Evolutionary conservation across 345 rosid species (phyloP).

Genomic region (Sonneratia alba): DNA sequence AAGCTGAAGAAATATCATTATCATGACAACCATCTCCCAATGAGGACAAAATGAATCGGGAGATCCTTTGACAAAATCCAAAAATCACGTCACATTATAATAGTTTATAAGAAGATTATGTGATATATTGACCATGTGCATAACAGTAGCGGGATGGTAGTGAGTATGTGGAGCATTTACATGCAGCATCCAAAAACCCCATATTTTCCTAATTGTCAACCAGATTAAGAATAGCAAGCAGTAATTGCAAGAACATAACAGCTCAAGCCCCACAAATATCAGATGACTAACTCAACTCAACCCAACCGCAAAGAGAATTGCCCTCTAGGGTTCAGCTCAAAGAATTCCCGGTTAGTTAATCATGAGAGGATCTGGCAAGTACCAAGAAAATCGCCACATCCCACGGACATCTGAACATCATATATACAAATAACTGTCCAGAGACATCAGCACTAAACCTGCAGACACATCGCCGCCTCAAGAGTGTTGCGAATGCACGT

Average conservation of each 20-base stretch:
- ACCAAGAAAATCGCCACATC: not conserved
- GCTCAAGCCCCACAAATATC: not conserved
- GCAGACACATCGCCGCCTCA: conserved; percentile 93
- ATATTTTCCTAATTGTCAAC: not conserved
- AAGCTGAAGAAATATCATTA: not conserved
- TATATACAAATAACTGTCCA: not conserved
- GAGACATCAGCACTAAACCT: conserved; percentile 27
- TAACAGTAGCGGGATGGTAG: no score
- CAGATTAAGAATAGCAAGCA: not conserved
- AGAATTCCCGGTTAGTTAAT: not conserved
- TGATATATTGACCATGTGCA: no score
- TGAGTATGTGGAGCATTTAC: not conserved
- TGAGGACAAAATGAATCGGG: not conserved
- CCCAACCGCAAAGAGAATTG: not conserved
- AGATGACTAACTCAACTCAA: not conserved
- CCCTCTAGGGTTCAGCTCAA: not conserved
- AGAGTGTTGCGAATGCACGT: conserved; percentile 84
- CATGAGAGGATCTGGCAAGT: not conserved
- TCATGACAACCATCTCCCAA: not conserved
- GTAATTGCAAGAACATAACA: not conserved
- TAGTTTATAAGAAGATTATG: not conserved
- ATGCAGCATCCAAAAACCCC: not conserved
- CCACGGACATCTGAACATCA: not conserved
- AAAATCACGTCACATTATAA: not conserved
- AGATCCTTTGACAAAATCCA: not conserved